Conservation (phyloP, 2,329 filamentous ascomycete genomes). For the Nannizziopsis barbatae region DNA sequence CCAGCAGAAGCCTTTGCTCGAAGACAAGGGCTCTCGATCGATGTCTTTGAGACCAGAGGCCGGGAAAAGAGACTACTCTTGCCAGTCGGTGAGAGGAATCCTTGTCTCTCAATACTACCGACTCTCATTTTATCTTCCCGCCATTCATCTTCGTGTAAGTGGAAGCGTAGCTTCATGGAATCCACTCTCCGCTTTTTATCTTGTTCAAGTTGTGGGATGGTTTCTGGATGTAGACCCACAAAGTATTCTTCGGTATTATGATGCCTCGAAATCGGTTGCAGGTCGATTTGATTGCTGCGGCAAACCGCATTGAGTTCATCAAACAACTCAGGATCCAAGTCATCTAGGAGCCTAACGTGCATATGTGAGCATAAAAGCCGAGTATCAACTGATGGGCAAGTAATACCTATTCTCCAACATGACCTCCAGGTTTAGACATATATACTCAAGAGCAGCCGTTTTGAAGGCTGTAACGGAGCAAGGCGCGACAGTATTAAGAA, state of each 20-base stretch:
- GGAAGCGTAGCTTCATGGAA: conserved; percentile 59
- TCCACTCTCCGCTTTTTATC: conserved; percentile 55
- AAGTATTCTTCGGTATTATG: conserved; percentile 53
- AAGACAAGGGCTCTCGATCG: conserved; percentile 53
- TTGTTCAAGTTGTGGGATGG: conserved; percentile 30
- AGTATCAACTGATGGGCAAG: conserved; percentile 11
- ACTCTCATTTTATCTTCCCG: conserved; percentile 51
- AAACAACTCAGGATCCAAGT: conserved; percentile 74
- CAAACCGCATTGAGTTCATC: conserved; percentile 69
- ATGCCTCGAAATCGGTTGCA: conserved; percentile 65
- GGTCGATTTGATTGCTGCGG: conserved; percentile 67
- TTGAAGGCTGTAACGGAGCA: conserved; percentile 80
- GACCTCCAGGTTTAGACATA: conserved; percentile 80
- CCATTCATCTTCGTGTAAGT: conserved; percentile 54
- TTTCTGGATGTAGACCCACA: conserved; percentile 36
- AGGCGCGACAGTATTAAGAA: conserved; percentile 76
- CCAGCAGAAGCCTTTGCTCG: conserved; percentile 56
- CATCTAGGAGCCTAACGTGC: conserved; percentile 54
- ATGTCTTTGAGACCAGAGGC: conserved; percentile 30
- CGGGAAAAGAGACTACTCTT: conserved; percentile 14
- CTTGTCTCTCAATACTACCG: conserved; percentile 54
- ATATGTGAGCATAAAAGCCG: background rate
- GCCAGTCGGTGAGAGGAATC: conserved; percentile 37
- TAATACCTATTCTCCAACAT: conserved; percentile 72
- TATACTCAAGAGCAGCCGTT: conserved; percentile 75